Conservation (phyloP, 768 basidiomycete species). For the Leucocoprinus birnbaumii region DNA sequence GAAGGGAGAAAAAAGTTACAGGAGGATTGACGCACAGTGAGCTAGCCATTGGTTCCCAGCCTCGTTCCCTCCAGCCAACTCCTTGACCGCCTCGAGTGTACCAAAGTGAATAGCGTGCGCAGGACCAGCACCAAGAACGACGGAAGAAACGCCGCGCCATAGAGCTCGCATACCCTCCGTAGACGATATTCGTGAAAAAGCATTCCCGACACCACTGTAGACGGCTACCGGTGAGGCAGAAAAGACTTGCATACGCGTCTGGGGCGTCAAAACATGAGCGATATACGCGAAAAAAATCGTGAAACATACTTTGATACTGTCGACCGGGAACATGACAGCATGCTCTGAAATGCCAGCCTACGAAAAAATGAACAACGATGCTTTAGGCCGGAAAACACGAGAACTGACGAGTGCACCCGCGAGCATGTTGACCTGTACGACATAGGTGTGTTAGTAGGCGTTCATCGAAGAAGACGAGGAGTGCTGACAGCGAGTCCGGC, state of each 20-base stretch:
- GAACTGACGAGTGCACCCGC: conserved; percentile 87
- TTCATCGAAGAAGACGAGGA: conserved; percentile 8
- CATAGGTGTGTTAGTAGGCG: conserved; percentile 14
- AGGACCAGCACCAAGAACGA: conserved; percentile 94
- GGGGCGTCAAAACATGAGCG: conserved; percentile 10
- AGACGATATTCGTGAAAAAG: conserved; percentile 87
- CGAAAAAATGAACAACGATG: conserved; percentile 10
- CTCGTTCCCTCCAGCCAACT: conserved; percentile 84
- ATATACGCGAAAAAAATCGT: not conserved
- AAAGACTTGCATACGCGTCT: conserved; percentile 99
- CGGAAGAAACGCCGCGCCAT: conserved; percentile 96
- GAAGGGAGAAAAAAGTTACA: not conserved
- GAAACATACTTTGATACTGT: conserved; percentile 89
- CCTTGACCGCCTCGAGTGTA: conserved; percentile 91
- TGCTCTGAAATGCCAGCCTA: conserved; percentile 99
- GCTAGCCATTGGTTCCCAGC: conserved; percentile 81
- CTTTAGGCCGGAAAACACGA: conserved; percentile 2
- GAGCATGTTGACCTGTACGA: conserved; percentile 85
- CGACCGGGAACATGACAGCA: conserved; percentile 97
- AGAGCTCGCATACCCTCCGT: conserved; percentile 90
- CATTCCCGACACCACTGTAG: conserved; percentile 88
- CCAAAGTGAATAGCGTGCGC: conserved; percentile 99
- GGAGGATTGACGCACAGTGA: conserved; percentile 62
- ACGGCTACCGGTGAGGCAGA: conserved; percentile 81
- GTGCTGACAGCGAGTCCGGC: conserved; percentile 70